Evolutionary conservation across 2,329 filamentous ascomycete species (phyloP).

Genomic region (Exophiala spinifera): DNA sequence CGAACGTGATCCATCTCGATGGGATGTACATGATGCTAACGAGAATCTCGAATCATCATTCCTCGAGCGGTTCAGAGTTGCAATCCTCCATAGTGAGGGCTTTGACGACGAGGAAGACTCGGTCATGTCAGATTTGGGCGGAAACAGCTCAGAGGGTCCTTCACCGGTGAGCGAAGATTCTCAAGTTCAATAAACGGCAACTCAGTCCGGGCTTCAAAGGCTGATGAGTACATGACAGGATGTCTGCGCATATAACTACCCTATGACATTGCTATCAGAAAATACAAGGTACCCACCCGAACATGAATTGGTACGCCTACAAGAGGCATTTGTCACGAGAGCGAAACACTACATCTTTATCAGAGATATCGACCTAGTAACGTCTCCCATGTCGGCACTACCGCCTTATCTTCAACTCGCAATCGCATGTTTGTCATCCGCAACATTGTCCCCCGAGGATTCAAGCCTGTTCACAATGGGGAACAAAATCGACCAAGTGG

Average conservation of each 20-base stretch:
- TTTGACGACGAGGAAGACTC: background rate
- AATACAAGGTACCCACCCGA: background rate
- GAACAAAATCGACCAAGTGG: background rate
- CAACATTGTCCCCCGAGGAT: background rate
- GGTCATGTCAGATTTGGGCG: background rate
- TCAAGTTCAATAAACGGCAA: background rate
- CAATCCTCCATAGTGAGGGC: constrained; percentile 3
- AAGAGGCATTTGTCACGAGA: constrained; percentile 2
- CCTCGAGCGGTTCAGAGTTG: constrained; percentile 4
- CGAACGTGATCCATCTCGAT: constrained; percentile 7
- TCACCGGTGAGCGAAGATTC: background rate
- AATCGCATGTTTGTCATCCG: constrained; percentile 7
- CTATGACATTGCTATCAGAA: constrained; percentile 12
- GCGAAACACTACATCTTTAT: constrained; percentile 15
- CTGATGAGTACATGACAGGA: background rate
- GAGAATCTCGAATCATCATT: constrained; percentile 4
- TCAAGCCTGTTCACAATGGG: background rate
- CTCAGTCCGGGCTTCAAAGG: no score
- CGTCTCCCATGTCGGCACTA: background rate
- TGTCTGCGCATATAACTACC: constrained; percentile 10
- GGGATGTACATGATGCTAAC: constrained; percentile 11
- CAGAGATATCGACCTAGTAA: background rate
- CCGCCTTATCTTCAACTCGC: constrained; percentile 15
- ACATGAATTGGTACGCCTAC: constrained; percentile 4
- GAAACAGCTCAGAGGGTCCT: background rate